phyloP scores from a whole-genome alignment of 129 eudicot genomes.

The Deinandra increscens region DNA sequence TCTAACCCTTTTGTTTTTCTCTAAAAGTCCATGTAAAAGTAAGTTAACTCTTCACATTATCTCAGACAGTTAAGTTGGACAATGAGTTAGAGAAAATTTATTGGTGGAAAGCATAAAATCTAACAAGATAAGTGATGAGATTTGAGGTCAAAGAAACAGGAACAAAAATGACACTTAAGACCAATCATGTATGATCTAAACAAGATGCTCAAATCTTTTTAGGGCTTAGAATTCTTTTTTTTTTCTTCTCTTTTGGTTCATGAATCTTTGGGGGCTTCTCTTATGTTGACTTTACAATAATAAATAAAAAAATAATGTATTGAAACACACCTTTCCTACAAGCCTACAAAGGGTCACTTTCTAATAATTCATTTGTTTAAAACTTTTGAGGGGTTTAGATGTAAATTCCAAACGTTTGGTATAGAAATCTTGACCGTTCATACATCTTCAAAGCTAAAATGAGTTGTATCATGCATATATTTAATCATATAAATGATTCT shows the following conservation, averaged over 20 bases:
- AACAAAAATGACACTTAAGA: constrained; percentile 35
- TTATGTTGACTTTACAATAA: constrained; percentile 33
- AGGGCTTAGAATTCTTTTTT: constrained; percentile 6
- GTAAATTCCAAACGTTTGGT: constrained; percentile 9
- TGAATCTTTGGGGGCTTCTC: constrained; percentile 32
- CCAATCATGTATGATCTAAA: constrained; percentile 34
- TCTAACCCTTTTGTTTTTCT: no score
- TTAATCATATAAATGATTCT: neutral
- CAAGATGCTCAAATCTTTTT: constrained; percentile 42
- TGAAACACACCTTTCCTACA: constrained; percentile 13
- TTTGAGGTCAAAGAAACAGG: constrained; percentile 29
- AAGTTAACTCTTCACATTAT: no score
- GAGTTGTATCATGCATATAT: constrained; percentile 28
- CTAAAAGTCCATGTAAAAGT: no score
- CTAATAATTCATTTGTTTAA: constrained; percentile 28
- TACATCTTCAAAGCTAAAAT: constrained; percentile 12
- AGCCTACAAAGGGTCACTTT: constrained; percentile 14
- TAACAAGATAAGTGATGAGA: constrained; percentile 28
- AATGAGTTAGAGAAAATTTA: neutral
- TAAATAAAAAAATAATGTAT: neutral
- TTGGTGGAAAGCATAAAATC: constrained; percentile 21
- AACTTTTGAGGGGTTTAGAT: constrained; percentile 30
- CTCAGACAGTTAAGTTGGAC: neutral
- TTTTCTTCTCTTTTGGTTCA: constrained; percentile 29
- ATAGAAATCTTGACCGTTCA: constrained; percentile 27